Percentiles rank a stretch among this genome's conserved stretches.
Conservation (phyloP, 352 stramenopile genomes). For the Phytophthora aleatoria region DNA sequence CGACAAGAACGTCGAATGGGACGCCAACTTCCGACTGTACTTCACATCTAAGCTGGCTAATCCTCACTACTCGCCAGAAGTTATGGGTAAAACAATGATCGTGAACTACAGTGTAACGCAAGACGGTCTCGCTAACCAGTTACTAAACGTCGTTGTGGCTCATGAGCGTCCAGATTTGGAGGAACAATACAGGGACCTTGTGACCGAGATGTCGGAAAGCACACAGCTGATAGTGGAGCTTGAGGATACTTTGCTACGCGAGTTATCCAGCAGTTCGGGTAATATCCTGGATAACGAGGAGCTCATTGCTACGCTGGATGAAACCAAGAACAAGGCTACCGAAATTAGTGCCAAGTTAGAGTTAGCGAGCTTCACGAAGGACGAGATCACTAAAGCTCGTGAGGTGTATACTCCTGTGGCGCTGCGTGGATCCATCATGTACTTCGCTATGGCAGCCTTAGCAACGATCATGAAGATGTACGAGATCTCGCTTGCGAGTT, state of each 20-base stretch:
- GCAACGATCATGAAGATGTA: constrained; percentile 96
- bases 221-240: constrained; percentile 93
- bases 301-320: constrained; percentile 93
- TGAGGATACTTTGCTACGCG: constrained; percentile 92
- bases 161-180: constrained; percentile 94
- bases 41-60: constrained; percentile 96
- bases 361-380: constrained; percentile 93
- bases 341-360: constrained; percentile 95
- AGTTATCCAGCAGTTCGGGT: constrained; percentile 88
- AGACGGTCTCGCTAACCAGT: constrained; percentile 91
- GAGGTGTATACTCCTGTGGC: constrained; percentile 93
- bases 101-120: constrained; percentile 97
- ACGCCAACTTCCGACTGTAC: constrained; percentile 93
- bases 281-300: constrained; percentile 97
- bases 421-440: constrained; percentile 93
- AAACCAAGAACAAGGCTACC: constrained; percentile 95
- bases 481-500: constrained; percentile 93
- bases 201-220: constrained; percentile 94
- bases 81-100: constrained; percentile 97
- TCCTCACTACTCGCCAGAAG: constrained; percentile 94
- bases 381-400: constrained; percentile 92
- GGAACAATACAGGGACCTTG: constrained; percentile 92
- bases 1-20: constrained; percentile 95
- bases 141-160: constrained; percentile 94
- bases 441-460: constrained; percentile 93